Percentiles rank a stretch among this genome's conserved stretches.
Evolutionary conservation across 805 yeast species (phyloP).

Genomic region (Torulaspora franciscae): DNA sequence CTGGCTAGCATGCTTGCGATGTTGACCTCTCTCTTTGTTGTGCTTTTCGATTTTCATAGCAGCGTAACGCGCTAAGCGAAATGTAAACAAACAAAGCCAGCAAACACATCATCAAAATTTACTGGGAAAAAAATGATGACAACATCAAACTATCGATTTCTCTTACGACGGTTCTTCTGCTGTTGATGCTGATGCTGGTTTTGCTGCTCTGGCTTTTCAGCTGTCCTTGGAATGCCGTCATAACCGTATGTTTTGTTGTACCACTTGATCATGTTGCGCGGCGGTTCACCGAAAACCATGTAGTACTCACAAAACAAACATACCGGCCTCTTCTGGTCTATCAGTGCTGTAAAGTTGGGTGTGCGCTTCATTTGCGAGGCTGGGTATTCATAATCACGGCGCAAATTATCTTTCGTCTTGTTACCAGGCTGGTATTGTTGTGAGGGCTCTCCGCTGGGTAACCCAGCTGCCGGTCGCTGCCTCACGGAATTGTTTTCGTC

Average conservation of each 20-base stretch:
- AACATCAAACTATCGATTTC: conserved; percentile 13
- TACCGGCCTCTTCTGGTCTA: conserved; percentile 25
- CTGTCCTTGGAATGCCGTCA: conserved; percentile 18
- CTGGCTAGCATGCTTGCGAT: not conserved
- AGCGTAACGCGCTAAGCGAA: conserved; percentile 6
- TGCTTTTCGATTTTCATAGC: not conserved
- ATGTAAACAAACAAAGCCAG: conserved; percentile 13
- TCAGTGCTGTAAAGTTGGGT: conserved; percentile 28
- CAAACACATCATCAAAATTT: not conserved
- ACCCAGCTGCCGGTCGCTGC: not conserved
- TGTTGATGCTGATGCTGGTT: conserved; percentile 17
- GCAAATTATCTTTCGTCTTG: not conserved
- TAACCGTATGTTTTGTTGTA: conserved; percentile 37
- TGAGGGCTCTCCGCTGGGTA: not conserved
- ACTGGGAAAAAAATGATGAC: not conserved
- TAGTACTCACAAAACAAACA: conserved; percentile 53
- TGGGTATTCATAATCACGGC: conserved; percentile 19
- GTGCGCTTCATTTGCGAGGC: conserved; percentile 4
- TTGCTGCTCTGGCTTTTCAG: conserved; percentile 10
- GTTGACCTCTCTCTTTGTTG: conserved; percentile 1
- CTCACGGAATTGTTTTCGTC: conserved; percentile 1
- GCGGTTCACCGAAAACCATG: conserved; percentile 46
- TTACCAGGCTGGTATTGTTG: not conserved
- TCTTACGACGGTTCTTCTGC: conserved; percentile 18
- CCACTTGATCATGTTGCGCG: conserved; percentile 48